Base-by-base conservation (phyloP, 495 filamentous ascomycete genomes). In the Parathielavia appendiculata region DNA sequence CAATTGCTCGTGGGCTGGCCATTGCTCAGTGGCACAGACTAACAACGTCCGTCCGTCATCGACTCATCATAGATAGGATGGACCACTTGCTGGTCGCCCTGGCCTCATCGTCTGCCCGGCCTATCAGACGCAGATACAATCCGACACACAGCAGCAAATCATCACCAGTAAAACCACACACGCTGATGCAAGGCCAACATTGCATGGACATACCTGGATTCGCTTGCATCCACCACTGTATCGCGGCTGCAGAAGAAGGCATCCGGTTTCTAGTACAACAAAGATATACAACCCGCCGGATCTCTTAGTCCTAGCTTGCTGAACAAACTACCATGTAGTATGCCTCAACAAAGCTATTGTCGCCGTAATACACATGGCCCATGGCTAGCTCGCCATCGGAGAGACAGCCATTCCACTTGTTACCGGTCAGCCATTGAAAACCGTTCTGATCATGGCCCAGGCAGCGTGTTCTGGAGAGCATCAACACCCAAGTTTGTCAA, bases 121-220 rank as follows among this genome's bases (percentile, higher is more conserved):
- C 53, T 26, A 23, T 13, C 40, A 36, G 20, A 34, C 23, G 49
- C 8, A 5, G 16, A 38, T 32, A n/a, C 32, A 26, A 17, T 32
- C 48, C 19, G 8, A 17, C 26, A 47, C 12, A 12, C 6, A 36
- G 32, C 49, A 52, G 49, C 49, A 52, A 52, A 52, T 52, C 49
- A 52, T 8, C 19, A 17, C 3, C 20, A 10, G 20, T 17, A 12
- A 52, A 26, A 12, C 14, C 32, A 6, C 12, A 40, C 49, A 52
- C 49, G 49, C 49, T 8, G 49, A 40, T 52, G 49, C 49, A 52
- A 40, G 49, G 39, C 19, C 16, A 34, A 20, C 36, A 57, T 49
- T 34, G 49, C 26, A 50, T 13, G 19, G 22, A 20, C 16, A 35
- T 48, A 13, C 20, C 40, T 20, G 17, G 53, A 38, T 38, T 45